Evolutionary conservation across 2,329 filamentous ascomycete genomes (phyloP).

Genomic region (Kalaharituber pfeilii): DNA sequence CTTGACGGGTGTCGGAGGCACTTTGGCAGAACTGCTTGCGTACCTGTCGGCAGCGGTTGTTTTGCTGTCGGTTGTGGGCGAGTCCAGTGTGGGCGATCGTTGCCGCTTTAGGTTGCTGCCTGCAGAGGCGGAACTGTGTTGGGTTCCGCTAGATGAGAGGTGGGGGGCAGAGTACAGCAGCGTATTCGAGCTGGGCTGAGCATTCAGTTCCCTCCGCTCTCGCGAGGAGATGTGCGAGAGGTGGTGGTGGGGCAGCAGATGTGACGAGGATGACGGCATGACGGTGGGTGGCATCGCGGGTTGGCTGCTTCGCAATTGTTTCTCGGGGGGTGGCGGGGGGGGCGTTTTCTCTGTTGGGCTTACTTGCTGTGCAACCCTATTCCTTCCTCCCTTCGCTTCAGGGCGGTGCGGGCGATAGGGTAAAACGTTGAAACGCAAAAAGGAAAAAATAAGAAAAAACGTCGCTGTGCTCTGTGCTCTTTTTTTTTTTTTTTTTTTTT

Average conservation of each 20-base stretch:
- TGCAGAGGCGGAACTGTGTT: background rate
- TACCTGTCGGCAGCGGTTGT: background rate
- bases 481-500: background rate
- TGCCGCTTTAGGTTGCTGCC: background rate
- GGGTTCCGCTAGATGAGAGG: background rate
- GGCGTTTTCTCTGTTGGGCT: too few species aligned
- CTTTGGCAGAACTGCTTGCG: background rate
- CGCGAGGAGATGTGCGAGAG: background rate
- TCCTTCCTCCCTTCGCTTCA: background rate
- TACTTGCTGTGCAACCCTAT: background rate
- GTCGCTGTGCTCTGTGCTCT: background rate
- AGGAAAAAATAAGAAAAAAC: background rate
- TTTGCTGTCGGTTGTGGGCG: background rate
- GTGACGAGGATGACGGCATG: background rate
- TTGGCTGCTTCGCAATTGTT: background rate
- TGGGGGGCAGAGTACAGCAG: background rate
- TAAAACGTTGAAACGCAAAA: background rate
- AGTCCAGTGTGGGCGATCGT: background rate
- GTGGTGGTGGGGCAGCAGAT: background rate
- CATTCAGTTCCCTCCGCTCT: background rate
- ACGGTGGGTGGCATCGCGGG: background rate
- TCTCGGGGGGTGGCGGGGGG: background rate
- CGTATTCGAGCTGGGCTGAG: background rate
- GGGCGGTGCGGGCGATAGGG: background rate
- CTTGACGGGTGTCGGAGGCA: background rate